A percentile compares a stretch with the other conserved stretches of the same genome.
phyloP scores from a whole-genome alignment of 192 early-diverging fungal species.

The Radiomyces spectabilis region DNA sequence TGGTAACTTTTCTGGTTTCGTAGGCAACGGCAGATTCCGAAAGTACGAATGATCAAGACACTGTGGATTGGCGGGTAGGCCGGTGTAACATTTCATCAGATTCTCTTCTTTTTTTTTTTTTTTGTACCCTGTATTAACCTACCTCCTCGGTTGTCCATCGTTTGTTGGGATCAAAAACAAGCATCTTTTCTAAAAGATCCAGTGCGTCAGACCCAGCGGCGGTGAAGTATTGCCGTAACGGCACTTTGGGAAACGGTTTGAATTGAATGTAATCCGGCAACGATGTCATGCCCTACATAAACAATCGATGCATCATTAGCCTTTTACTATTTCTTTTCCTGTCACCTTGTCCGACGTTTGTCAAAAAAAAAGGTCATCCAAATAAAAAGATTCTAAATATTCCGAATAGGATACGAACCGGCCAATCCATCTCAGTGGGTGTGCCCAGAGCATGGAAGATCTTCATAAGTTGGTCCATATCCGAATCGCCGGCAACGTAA shows the following conservation, averaged over 20 bases:
- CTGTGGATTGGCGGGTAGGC: slow-evolving; percentile 20
- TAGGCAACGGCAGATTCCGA: slow-evolving; percentile 62
- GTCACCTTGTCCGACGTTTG: no score
- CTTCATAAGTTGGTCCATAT: slow-evolving; percentile 67
- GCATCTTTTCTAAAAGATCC: slow-evolving; percentile 79
- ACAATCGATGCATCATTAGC: not conserved
- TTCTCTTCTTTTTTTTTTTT: not conserved
- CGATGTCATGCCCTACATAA: slow-evolving; percentile 49
- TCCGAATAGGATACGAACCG: slow-evolving; percentile 25
- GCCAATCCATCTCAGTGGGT: slow-evolving; percentile 78
- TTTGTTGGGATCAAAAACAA: slow-evolving; percentile 78
- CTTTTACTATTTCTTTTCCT: not conserved
- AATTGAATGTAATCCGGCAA: slow-evolving; percentile 71
- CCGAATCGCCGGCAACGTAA: slow-evolving; percentile 78
- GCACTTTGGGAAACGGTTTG: slow-evolving; percentile 63
- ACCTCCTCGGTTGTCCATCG: slow-evolving; percentile 77
- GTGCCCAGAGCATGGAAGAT: slow-evolving; percentile 80
- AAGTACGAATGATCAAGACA: slow-evolving; percentile 71
- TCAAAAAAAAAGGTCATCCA: not conserved
- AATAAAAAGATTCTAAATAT: not conserved
- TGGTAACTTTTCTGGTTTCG: slow-evolving; percentile 59
- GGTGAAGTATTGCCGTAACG: slow-evolving; percentile 67
- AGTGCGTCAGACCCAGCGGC: slow-evolving; percentile 81
- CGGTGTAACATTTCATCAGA: not conserved
- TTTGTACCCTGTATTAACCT: no score